Percentiles rank a stretch among this genome's conserved stretches.
phyloP scores from a whole-genome alignment of 306 rosid genomes.

The Cicer pinnatifidum region DNA sequence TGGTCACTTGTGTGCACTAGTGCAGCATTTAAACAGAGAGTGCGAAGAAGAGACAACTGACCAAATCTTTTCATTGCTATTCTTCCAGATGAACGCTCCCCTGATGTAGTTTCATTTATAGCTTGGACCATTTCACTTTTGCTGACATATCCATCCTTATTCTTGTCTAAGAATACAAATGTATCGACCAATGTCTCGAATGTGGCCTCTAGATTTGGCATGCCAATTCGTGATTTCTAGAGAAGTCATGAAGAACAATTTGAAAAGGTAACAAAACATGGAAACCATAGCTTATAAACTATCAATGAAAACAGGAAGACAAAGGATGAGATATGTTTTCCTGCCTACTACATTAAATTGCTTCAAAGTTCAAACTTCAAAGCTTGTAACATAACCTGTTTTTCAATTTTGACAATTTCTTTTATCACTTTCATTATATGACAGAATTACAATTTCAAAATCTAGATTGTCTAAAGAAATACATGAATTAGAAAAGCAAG shows the following conservation, averaged over 20 bases:
- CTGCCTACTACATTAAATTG: constrained; percentile 10
- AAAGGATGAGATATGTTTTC: background rate
- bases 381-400: background rate
- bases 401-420: constrained; percentile 3
- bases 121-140: constrained; percentile 91
- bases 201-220: constrained; percentile 84
- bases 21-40: background rate
- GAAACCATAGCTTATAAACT: constrained; percentile 30
- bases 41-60: constrained; percentile 47
- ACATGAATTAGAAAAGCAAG: constrained; percentile 29
- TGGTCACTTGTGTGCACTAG: background rate
- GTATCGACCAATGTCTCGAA: constrained; percentile 89
- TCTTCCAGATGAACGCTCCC: constrained; percentile 84
- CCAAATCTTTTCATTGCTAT: constrained; percentile 97
- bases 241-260: constrained; percentile 54
- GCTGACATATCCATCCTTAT: constrained; percentile 92
- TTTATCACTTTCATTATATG: constrained; percentile 22
- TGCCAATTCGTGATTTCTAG: constrained; percentile 71
- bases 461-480: constrained; percentile 26
- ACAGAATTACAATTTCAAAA: constrained; percentile 15
- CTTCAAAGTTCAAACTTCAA: background rate
- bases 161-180: constrained; percentile 93
- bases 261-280: constrained; percentile 24
- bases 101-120: constrained; percentile 80
- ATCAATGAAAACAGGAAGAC: constrained; percentile 32